phyloP scores from a whole-genome alignment of 371 early-diverging fungal genomes.

The Caulochytrium protostelioides region DNA sequence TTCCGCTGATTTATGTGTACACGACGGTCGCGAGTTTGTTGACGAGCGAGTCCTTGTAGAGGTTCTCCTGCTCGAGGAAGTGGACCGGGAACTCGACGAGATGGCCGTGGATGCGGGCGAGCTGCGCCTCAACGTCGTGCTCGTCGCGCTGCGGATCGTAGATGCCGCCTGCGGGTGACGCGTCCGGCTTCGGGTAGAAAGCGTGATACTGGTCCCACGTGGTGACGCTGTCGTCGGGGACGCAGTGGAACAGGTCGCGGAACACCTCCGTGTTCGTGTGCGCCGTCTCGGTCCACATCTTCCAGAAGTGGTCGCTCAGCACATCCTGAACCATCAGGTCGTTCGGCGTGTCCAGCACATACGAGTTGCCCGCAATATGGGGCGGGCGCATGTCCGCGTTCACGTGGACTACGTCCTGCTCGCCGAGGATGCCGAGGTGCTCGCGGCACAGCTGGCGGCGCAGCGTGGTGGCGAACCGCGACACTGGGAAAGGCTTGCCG shows the following conservation, averaged over 20 bases:
- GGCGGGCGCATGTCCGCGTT: too few species aligned
- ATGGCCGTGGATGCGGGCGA: too few species aligned
- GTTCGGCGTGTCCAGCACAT: too few species aligned
- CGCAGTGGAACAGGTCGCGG: constrained; percentile 55
- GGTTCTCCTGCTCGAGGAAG: too few species aligned
- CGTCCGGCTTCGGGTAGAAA: constrained; percentile 18
- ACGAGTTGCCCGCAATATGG: too few species aligned
- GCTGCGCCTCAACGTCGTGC: too few species aligned
- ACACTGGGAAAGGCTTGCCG: constrained; percentile 43
- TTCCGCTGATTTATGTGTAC: too few species aligned
- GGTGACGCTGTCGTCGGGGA: constrained; percentile 58
- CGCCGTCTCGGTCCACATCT: constrained; percentile 44
- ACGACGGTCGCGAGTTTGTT: too few species aligned
- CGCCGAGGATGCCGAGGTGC: constrained; percentile 46
- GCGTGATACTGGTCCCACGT: constrained; percentile 42
- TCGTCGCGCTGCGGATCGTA: too few species aligned
- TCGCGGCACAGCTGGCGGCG: constrained; percentile 63
- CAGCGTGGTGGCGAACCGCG: constrained; percentile 48
- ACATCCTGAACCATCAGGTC: constrained; percentile 42
- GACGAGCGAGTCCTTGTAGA: too few species aligned
- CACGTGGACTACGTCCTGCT: too few species aligned
- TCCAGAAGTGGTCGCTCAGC: constrained; percentile 36
- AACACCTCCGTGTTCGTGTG: constrained; percentile 43
- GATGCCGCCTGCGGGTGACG: background rate
- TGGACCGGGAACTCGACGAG: too few species aligned